Evolutionary conservation across 257 asterid species (phyloP), one percentile per base, ranked within the genome.

Genomic region (Lavandula angustifolia): DNA sequence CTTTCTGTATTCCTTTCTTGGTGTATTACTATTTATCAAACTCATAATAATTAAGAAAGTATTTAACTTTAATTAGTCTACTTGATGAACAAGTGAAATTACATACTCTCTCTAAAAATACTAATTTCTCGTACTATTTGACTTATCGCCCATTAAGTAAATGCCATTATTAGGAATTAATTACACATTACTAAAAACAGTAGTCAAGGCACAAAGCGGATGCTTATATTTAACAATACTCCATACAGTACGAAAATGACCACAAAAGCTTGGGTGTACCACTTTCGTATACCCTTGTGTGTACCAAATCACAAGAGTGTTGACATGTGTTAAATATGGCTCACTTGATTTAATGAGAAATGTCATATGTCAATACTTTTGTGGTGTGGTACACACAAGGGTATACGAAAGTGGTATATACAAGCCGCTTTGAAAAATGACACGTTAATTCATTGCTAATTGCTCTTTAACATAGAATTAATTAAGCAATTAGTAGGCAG

Each of bases 121-220:
- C 17, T 53, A 73, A 44, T 60, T 46, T 11, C 33, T 18, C 74
- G 55, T 56, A 54, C 44, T 66, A 54, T 49, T 65, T 73, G 72
- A 65, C 70, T 68, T 72, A 32, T 49, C 49, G 18, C 0, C 9
- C 5, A 33, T 40, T 59, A 49, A 68, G 5, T 58, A 55, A 68
- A 68, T 61, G 9, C 13, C 33, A 35, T 46, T 46, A 37, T 7
- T 11, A 63, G 18, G 4, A 44, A 64, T 11, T 60, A 16, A 11
- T 4, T 22, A 22, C 27, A 2, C 27, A 22, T 0, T 22, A 22
- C 27, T 22, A 22, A 54, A 40, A 69, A 54, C 11, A 63, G 29
- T 55, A 62, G 76, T 68, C 69, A 66, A 67, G 56, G 64, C 78
- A 75, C 80, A 73, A 60, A 31, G 29, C 17, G 16, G 69, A 71